Evolutionary conservation across 352 stramenopile species (phyloP), one percentile per base, ranked within the genome.

Genomic region (Pythium sukuiense): DNA sequence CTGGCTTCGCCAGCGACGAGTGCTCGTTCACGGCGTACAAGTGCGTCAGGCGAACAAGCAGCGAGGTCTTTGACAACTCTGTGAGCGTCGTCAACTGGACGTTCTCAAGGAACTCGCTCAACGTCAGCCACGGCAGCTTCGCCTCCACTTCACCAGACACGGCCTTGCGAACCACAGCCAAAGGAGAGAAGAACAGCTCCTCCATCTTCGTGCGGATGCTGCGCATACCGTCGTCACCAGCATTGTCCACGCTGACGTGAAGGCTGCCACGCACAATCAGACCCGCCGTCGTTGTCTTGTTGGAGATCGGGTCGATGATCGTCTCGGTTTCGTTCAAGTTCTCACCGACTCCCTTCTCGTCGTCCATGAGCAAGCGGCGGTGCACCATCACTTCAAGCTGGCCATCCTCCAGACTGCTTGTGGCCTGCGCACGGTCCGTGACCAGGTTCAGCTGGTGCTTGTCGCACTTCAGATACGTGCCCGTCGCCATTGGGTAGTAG

Each of bases 311-410:
- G 77, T 85, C 55, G 65, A 86, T 69, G 77, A 77, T 70, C 54
- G 93, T 97, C 73, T 99, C 94, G 4, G 87, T 97, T 67, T 98
- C 92, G 64, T 97, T 98, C 29, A 98, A 69, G 41, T 84, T 52
- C 69, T 99, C 96, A 16, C 70, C 77, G 1, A 99, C 97, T 27
- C 97, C 97, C 61, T 97, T 90, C 48, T 74, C 61, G 73, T 99
- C 97, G 58, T 99, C 97, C 32, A 71, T 77, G 6, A 98, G 73
- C 9, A 98, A 71, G 20, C 97, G 88, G 33, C 97, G 91, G 60
- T 99, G 96, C 35, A 99, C 90, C 97, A 99, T 99, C n/a, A 99
- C 69, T 76, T 99, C 97, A n/a, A 99, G 41, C 33, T 95, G 79
- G 11, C 87, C 87, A 72, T 98, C 86, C 45, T 76, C 67, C 12